These are phyloP conservation scores for Monilinia vaccinii-corymbosi DNA, from an alignment of 2,329 filamentous ascomycete species.

Conservation along the genomic window DNA sequence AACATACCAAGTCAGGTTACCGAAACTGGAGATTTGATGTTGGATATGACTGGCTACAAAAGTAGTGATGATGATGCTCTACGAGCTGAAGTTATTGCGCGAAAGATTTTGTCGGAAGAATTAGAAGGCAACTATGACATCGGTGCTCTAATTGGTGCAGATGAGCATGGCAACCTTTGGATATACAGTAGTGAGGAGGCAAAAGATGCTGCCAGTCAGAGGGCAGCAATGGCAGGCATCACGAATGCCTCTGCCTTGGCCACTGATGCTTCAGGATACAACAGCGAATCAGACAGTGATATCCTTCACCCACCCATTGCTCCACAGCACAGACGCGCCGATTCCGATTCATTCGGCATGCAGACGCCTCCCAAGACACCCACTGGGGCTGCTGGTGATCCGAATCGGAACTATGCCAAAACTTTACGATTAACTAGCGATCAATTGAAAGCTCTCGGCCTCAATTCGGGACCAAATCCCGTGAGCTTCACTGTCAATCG, in stretches of 20 bases:
- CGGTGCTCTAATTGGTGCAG: conserved; percentile 86
- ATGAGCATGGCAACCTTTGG: conserved; percentile 96
- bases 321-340: conserved; percentile 47
- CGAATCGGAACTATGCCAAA: conserved; percentile 87
- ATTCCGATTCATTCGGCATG: conserved; percentile 44
- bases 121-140: conserved; percentile 94
- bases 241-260: conserved; percentile 16
- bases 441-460: conserved; percentile 75
- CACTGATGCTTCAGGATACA: conserved; percentile 75
- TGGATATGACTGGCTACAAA: conserved; percentile 97
- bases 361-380: conserved; percentile 63
- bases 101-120: conserved; percentile 87
- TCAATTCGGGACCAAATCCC: conserved; percentile 79
- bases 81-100: conserved; percentile 83
- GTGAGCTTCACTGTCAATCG: conserved; percentile 97
- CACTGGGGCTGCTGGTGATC: conserved; percentile 54
- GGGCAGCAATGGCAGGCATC: conserved; percentile 43
- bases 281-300: conserved; percentile 72
- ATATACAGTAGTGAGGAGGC: conserved; percentile 98
- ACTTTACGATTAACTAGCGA: conserved; percentile 91
- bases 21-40: conserved; percentile 86
- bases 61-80: conserved; percentile 87
- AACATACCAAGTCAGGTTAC: conserved; percentile 94
- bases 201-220: conserved; percentile 75
- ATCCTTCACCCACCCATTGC: conserved; percentile 38